Evolutionary conservation across 805 yeast genomes (phyloP).

Genomic region (Metschnikowia bowlesiae): DNA sequence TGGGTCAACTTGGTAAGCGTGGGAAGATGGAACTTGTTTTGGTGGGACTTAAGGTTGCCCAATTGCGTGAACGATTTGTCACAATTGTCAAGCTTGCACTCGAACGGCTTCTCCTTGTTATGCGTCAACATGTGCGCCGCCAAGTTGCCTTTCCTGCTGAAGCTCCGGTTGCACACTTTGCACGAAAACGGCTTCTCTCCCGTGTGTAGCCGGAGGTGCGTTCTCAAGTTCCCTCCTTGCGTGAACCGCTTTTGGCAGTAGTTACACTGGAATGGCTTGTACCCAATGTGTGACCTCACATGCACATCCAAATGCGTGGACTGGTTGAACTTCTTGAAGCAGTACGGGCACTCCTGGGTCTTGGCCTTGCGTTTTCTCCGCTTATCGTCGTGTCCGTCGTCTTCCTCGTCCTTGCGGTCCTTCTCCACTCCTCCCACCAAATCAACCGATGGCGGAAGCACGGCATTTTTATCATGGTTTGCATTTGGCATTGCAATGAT

Average conservation of each 20-base stretch:
- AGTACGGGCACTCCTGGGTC: slow-evolving; percentile 68
- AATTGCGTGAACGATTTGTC: slow-evolving; percentile 83
- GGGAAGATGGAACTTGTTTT: slow-evolving; percentile 77
- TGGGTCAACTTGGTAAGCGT: slow-evolving; percentile 66
- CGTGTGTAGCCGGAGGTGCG: slow-evolving; percentile 81
- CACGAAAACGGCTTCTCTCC: slow-evolving; percentile 91
- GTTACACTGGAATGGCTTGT: slow-evolving; percentile 75
- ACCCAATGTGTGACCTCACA: slow-evolving; percentile 80
- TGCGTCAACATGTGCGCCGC: slow-evolving; percentile 87
- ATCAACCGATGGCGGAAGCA: slow-evolving; percentile 54
- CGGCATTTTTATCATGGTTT: slow-evolving; percentile 25
- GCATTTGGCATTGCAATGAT: slow-evolving; percentile 43
- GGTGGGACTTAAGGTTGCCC: slow-evolving; percentile 92
- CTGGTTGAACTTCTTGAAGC: slow-evolving; percentile 78
- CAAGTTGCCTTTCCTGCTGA: slow-evolving; percentile 87
- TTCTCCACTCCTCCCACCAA: slow-evolving; percentile 80
- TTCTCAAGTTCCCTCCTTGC: slow-evolving; percentile 84
- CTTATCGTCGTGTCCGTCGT: slow-evolving; percentile 18
- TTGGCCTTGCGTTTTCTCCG: slow-evolving; percentile 33
- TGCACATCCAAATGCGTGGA: slow-evolving; percentile 91
- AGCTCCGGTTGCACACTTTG: slow-evolving; percentile 66
- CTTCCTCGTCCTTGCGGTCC: slow-evolving; percentile 27
- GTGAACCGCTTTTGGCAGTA: slow-evolving; percentile 80
- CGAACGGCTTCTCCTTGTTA: slow-evolving; percentile 69
- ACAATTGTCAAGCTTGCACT: slow-evolving; percentile 78